Base-by-base conservation (phyloP, 1,284 basidiomycete genomes). In the Inonotus obliquus region DNA sequence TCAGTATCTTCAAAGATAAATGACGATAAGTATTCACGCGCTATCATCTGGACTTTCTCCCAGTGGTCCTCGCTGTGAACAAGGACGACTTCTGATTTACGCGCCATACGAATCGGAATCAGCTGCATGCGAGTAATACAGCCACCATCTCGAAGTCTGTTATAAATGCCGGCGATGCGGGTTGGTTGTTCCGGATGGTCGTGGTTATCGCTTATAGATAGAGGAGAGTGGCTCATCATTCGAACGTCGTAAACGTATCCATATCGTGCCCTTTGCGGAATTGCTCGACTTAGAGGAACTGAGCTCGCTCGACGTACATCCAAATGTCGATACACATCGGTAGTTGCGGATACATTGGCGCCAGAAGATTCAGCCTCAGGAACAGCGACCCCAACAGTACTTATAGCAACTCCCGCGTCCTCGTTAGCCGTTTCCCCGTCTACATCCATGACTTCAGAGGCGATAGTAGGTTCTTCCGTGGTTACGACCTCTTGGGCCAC, bases 51-150 rank as follows among this genome's bases (percentile, higher is more conserved):
- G 21, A 99, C 89, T 72, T 93, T 93, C 64, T 94, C 83, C 94
- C 95, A 98, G 67, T 96, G 87, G 57, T 91, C 89, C 67, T 91
- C 84, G 56, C 86, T 89, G 73, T 99, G 96, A 1, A 98, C 94
- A 9, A 97, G 84, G 60, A 91, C 76, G 9, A 88, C 91, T 75
- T 99, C 96, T 44, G 89, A 82, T 63, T 83, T 82, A 47, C 81
- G 78, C 3, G 91, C 93, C 55, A 86, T 81, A 45, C 92, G 81
- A 65, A 92, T 88, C 0, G 84, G 84, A 37, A 99, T 76, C 62
- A 81, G 81, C 68, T 87, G 84, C 93, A 98, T 97, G 66, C 85
- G 81, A 21, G 76, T 69, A 53, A 88, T 79, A 66, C 91, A 80
- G n/a, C 84, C 83, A 48, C 80, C 79, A 41, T 77, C 74, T 17